Conservation (phyloP, 306 rosid species). For the Cajanus cajan region DNA sequence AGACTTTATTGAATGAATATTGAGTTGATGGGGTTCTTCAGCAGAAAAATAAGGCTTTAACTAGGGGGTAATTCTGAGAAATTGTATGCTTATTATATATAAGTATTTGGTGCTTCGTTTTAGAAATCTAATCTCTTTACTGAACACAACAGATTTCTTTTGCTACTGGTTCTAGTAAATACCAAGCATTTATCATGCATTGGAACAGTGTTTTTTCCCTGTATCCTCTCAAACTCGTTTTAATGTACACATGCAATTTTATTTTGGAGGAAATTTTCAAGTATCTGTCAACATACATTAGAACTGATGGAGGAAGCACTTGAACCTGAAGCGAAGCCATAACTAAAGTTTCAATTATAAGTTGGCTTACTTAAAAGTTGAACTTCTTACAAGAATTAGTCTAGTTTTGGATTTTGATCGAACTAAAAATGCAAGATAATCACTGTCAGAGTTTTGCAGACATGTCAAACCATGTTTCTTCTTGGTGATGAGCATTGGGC, state of each 20-base stretch:
- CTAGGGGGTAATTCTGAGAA: neutral
- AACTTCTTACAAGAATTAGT: constrained; percentile 16
- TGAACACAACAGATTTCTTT: neutral
- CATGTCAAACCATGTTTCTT: neutral
- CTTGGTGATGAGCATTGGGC: neutral
- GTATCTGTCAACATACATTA: neutral
- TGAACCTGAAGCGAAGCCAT: neutral
- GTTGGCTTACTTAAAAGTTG: neutral
- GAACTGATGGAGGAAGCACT: neutral
- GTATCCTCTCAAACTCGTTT: neutral
- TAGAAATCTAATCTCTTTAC: constrained; percentile 19
- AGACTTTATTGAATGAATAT: neutral
- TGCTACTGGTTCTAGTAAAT: neutral
- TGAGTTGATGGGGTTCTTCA: neutral
- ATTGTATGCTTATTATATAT: neutral
- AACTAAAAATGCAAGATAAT: neutral
- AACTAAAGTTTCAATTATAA: neutral
- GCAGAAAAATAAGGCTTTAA: constrained; percentile 1
- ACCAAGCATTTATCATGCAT: neutral
- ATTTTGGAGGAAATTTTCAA: constrained; percentile 1
- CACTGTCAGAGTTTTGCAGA: neutral
- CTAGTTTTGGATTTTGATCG: neutral
- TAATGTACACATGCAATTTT: neutral
- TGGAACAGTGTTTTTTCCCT: neutral
- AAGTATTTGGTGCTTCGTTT: neutral